Conservation (phyloP, 140 eudicot species). For the Senecio squalidus region DNA sequence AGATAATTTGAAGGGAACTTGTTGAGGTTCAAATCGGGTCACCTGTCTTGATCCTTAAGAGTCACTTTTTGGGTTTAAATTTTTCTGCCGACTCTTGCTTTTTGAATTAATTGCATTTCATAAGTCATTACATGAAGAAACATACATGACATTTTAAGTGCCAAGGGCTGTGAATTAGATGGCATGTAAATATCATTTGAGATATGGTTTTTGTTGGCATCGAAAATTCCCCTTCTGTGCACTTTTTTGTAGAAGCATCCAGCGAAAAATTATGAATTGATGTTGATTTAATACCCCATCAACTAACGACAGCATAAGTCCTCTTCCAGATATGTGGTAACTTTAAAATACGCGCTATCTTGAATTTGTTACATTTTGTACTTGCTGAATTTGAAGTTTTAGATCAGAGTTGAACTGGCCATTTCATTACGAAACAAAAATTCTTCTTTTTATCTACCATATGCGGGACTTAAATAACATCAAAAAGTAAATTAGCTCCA, state of each 20-base stretch:
- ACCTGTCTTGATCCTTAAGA: constrained; percentile 5
- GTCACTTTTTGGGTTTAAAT: constrained; percentile 3
- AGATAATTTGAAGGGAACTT: constrained; percentile 9
- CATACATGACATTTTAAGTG: not conserved
- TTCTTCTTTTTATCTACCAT: too few species aligned
- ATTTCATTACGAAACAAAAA: too few species aligned
- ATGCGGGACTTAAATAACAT: too few species aligned
- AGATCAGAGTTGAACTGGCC: too few species aligned
- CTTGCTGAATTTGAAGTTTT: too few species aligned
- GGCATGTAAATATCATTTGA: constrained; percentile 1
- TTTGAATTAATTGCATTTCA: constrained; percentile 14
- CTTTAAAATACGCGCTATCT: too few species aligned
- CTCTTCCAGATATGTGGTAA: too few species aligned
- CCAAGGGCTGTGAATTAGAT: not conserved
- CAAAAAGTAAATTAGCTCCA: too few species aligned
- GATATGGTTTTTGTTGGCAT: constrained; percentile 20
- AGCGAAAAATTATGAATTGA: constrained; percentile 5
- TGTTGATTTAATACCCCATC: not conserved
- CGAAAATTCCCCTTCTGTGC: constrained; percentile 10
- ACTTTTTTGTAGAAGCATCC: constrained; percentile 5
- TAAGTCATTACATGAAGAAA: constrained; percentile 5
- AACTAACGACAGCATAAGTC: too few species aligned
- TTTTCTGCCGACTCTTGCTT: constrained; percentile 16
- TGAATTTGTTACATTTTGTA: too few species aligned
- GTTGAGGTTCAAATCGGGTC: constrained; percentile 18